Percentiles rank a stretch among this genome's conserved stretches.
Conservation (phyloP, 805 yeast genomes). For the Ogataea thermomethanolica region DNA sequence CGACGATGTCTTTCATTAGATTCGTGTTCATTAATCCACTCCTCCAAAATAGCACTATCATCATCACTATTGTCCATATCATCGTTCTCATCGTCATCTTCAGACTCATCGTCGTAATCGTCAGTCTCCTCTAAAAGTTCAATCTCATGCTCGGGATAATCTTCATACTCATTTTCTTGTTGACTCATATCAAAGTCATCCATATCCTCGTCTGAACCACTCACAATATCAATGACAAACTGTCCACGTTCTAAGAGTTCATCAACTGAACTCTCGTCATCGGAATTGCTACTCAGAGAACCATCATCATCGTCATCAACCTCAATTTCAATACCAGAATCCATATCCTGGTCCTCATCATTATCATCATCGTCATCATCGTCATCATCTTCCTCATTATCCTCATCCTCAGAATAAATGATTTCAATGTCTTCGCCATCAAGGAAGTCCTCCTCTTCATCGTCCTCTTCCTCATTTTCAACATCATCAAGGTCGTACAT, state of each 20-base stretch:
- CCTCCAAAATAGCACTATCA: slow-evolving; percentile 31
- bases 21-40: slow-evolving; percentile 33
- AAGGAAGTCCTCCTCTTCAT: slow-evolving; percentile 29
- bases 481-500: slow-evolving; percentile 85
- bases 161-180: slow-evolving; percentile 26
- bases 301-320: slow-evolving; percentile 23
- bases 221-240: slow-evolving; percentile 28
- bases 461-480: slow-evolving; percentile 34
- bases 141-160: slow-evolving; percentile 18
- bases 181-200: slow-evolving; percentile 21
- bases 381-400: slow-evolving; percentile 13
- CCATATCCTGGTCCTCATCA: slow-evolving; percentile 23
- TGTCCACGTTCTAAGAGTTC: slow-evolving; percentile 25
- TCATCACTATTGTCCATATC: slow-evolving; percentile 24
- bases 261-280: slow-evolving; percentile 23
- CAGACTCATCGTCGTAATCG: slow-evolving; percentile 16
- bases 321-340: slow-evolving; percentile 5
- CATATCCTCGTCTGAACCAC: slow-evolving; percentile 26
- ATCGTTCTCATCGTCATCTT: slow-evolving; percentile 24
- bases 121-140: slow-evolving; percentile 17
- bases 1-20: slow-evolving; percentile 21
- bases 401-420: slow-evolving; percentile 28
- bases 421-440: slow-evolving; percentile 34
- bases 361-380: slow-evolving; percentile 35
- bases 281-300: slow-evolving; percentile 21